Conservation (phyloP, 148 eudicot species). For the Linanthus parryae region DNA sequence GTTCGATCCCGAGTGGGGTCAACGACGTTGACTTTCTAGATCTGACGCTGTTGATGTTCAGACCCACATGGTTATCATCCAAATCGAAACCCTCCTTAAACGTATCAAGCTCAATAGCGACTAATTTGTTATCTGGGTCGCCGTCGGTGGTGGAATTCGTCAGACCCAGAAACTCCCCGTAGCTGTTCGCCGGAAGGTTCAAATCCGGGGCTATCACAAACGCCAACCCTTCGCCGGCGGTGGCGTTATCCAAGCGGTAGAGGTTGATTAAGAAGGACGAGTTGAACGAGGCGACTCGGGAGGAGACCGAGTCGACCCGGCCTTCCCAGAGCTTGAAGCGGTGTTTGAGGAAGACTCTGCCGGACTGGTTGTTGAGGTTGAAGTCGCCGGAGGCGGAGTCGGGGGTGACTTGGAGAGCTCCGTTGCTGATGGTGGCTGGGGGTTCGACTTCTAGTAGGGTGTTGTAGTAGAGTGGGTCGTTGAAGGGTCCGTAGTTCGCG, state of each 20-base stretch:
- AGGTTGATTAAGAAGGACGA: constrained; percentile 54
- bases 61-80: constrained; percentile 60
- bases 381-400: neutral
- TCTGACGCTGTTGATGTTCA: constrained; percentile 40
- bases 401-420: neutral
- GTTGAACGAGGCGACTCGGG: constrained; percentile 49
- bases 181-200: constrained; percentile 29
- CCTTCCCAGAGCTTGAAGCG: constrained; percentile 48
- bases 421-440: constrained; percentile 43
- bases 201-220: constrained; percentile 50
- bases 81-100: constrained; percentile 48
- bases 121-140: constrained; percentile 17
- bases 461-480: constrained; percentile 13
- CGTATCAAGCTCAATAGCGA: constrained; percentile 80
- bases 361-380: constrained; percentile 18
- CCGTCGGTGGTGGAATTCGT: constrained; percentile 55
- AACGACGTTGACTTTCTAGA: constrained; percentile 29
- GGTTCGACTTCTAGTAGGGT: constrained; percentile 9
- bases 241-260: constrained; percentile 10
- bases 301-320: neutral
- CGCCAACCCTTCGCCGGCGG: constrained; percentile 58
- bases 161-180: constrained; percentile 49
- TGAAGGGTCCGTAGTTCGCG: constrained; percentile 28
- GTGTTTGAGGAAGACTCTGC: constrained; percentile 28
- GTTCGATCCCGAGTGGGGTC: constrained; percentile 28